These are phyloP conservation scores for Annulohypoxylon moriforme DNA, from an alignment of 495 filamentous ascomycete genomes.

Conservation along the genomic window DNA sequence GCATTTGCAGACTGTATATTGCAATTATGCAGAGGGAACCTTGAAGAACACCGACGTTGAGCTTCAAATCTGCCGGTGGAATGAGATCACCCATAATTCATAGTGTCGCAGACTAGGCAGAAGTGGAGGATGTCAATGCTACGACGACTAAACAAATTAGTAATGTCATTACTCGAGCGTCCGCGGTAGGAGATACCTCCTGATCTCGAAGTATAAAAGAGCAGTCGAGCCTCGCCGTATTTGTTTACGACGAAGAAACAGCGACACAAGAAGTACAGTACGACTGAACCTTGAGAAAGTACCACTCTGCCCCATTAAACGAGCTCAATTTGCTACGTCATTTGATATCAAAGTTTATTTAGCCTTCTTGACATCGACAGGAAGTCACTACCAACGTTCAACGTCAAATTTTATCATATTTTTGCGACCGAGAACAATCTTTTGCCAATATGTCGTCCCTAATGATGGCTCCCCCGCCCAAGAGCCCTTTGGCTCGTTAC, in stretches of 20 bases:
- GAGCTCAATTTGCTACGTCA: not conserved
- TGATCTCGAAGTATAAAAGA: conserved; percentile 14
- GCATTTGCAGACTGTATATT: not conserved
- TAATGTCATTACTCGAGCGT: conserved; percentile 6
- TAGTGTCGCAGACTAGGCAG: not conserved
- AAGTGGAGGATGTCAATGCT: not conserved
- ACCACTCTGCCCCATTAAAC: not conserved
- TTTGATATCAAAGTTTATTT: conserved; percentile 7
- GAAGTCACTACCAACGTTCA: not conserved
- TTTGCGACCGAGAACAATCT: not conserved
- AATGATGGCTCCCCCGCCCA: conserved; percentile 51
- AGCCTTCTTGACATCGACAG: not conserved
- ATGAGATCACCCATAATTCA: conserved; percentile 10
- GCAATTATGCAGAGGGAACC: not conserved
- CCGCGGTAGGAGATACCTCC: conserved; percentile 9
- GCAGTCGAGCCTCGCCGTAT: not conserved
- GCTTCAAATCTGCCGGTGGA: not conserved
- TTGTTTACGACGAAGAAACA: not conserved
- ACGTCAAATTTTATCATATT: not conserved
- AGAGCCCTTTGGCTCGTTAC: conserved; percentile 66
- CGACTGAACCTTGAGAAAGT: not conserved
- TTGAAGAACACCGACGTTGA: not conserved
- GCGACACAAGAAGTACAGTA: not conserved
- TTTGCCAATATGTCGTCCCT: conserved; percentile 17
- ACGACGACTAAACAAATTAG: not conserved